Conservation (phyloP, 2,329 filamentous ascomycete species). For the Botrytis galanthina region DNA sequence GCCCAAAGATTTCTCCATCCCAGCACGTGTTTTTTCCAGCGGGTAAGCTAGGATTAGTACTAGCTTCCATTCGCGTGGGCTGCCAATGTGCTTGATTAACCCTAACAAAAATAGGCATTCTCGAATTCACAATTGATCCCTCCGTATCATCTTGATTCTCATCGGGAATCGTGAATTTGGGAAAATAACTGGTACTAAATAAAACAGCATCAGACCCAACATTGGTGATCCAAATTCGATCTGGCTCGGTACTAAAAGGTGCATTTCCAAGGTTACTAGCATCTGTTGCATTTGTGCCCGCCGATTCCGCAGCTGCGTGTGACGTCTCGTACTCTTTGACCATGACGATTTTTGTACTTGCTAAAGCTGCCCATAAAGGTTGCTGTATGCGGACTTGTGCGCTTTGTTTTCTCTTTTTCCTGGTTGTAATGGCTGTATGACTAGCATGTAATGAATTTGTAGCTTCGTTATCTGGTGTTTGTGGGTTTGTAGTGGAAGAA, state of each 20-base stretch:
- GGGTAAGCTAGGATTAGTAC: conserved; percentile 40
- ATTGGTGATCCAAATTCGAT: conserved; percentile 78
- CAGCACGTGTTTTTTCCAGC: conserved; percentile 54
- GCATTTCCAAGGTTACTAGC: conserved; percentile 75
- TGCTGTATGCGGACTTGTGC: conserved; percentile 87
- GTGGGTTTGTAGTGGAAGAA: conserved; percentile 33
- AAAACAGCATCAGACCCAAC: conserved; percentile 75
- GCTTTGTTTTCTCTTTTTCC: conserved; percentile 87
- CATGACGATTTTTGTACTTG: conserved; percentile 94
- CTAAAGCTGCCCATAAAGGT: conserved; percentile 89
- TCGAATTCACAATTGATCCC: conserved; percentile 56
- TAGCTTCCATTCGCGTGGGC: conserved; percentile 66
- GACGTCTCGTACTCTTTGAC: conserved; percentile 88
- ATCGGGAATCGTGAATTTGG: conserved; percentile 40
- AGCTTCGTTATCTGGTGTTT: conserved; percentile 31
- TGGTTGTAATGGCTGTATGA: conserved; percentile 54
- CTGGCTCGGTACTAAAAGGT: conserved; percentile 66
- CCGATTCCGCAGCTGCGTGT: conserved; percentile 69
- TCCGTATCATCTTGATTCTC: conserved; percentile 36
- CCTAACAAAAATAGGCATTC: conserved; percentile 75
- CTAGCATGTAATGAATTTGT: conserved; percentile 28
- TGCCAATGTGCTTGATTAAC: conserved; percentile 80
- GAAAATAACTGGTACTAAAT: conserved; percentile 70
- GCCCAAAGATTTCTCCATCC: conserved; percentile 68
- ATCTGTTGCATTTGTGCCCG: conserved; percentile 71